phyloP scores from a whole-genome alignment of 2,329 filamentous ascomycete genomes.

The Colletotrichum tofieldiae region DNA sequence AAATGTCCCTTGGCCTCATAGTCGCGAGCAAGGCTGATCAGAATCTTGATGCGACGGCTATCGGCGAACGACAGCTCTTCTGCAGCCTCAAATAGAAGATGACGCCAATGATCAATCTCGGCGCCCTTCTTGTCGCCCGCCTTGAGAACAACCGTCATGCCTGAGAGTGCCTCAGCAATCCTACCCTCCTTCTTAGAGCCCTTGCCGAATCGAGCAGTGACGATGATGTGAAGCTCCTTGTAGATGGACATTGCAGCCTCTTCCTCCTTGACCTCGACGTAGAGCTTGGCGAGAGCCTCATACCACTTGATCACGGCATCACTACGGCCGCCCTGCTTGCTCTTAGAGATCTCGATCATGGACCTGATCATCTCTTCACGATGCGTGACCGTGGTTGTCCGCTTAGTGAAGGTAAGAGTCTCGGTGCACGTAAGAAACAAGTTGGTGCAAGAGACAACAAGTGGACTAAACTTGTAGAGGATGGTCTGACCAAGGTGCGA shows the following conservation, averaged over 20 bases:
- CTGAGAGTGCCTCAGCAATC: conserved; percentile 52
- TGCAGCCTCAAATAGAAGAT: conserved; percentile 54
- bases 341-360: conserved; percentile 56
- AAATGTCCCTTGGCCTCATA: conserved; percentile 53
- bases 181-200: conserved; percentile 50
- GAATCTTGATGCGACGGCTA: conserved; percentile 52
- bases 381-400: conserved; percentile 54
- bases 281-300: conserved; percentile 55
- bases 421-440: conserved; percentile 55
- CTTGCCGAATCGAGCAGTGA: conserved; percentile 51
- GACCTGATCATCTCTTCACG: conserved; percentile 57
- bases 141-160: conserved; percentile 53
- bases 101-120: conserved; percentile 44
- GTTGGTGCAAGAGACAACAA: conserved; percentile 55
- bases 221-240: conserved; percentile 54
- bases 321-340: conserved; percentile 53
- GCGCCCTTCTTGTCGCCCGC: conserved; percentile 44
- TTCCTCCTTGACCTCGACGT: conserved; percentile 54
- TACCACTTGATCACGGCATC: conserved; percentile 56
- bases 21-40: conserved; percentile 53
- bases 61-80: conserved; percentile 54
- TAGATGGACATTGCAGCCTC: conserved; percentile 52
- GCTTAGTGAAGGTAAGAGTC: conserved; percentile 51
- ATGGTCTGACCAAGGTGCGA: conserved; percentile 51
- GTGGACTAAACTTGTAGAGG: conserved; percentile 50